phyloP scores from a whole-genome alignment of 495 filamentous ascomycete species.

The Penicillium steckii region DNA sequence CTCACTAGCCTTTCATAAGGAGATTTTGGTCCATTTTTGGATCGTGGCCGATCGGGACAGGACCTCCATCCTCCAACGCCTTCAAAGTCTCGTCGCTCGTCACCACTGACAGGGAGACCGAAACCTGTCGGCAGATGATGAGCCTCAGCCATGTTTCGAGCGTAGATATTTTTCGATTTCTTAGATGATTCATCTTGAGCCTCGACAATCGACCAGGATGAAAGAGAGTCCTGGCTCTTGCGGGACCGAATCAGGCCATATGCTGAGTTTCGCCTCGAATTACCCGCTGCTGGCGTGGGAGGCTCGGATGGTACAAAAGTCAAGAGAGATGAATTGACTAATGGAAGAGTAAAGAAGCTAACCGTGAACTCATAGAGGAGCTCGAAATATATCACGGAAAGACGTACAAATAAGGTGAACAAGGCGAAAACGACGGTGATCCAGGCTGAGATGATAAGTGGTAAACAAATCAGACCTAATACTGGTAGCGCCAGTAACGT shows the following conservation, averaged over 20 bases:
- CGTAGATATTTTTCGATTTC: slow-evolving; percentile 16
- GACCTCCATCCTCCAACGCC: slow-evolving; percentile 79
- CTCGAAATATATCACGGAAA: slow-evolving; percentile 68
- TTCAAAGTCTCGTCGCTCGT: slow-evolving; percentile 71
- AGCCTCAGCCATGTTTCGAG: slow-evolving; percentile 23
- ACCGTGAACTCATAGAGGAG: slow-evolving; percentile 58
- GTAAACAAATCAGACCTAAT: slow-evolving; percentile 63
- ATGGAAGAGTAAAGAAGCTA: slow-evolving; percentile 52
- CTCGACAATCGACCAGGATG: slow-evolving; percentile 9
- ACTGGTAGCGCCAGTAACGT: slow-evolving; percentile 60
- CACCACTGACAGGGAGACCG: slow-evolving; percentile 34
- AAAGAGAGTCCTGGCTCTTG: slow-evolving; percentile 15
- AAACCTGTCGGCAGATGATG: slow-evolving; percentile 18
- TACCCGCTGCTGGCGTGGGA: slow-evolving; percentile 26
- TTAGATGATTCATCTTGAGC: slow-evolving; percentile 10
- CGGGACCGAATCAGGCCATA: slow-evolving; percentile 19
- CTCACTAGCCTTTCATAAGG: slow-evolving; percentile 17
- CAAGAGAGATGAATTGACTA: slow-evolving; percentile 28
- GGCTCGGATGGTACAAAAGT: slow-evolving; percentile 33
- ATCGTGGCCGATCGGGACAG: slow-evolving; percentile 15
- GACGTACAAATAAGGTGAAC: slow-evolving; percentile 61
- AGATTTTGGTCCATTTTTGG: slow-evolving; percentile 22
- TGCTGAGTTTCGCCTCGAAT: slow-evolving; percentile 28
- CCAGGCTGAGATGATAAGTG: slow-evolving; percentile 65
- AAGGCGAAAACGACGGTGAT: slow-evolving; percentile 68